A percentile compares a stretch with the other conserved stretches of the same genome.
Conservation (phyloP, 2,329 filamentous ascomycete species). For the Penicillium sp. region DNA sequence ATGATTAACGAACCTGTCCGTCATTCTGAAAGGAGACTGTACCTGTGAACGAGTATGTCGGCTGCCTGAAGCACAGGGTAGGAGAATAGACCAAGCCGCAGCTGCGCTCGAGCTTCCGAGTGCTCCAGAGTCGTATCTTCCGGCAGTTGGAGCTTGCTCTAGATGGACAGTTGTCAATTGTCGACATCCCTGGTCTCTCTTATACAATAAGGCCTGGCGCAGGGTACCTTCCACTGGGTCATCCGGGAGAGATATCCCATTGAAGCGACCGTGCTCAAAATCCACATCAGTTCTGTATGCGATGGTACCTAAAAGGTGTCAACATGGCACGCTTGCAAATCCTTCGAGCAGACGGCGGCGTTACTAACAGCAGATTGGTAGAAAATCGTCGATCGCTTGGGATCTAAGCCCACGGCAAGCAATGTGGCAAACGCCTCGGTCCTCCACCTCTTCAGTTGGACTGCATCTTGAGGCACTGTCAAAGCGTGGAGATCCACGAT, state of each 20-base stretch:
- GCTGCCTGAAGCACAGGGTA: slow-evolving; percentile 96
- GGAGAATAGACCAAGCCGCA: slow-evolving; percentile 89
- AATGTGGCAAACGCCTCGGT: slow-evolving; percentile 75
- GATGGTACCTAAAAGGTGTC: slow-evolving; percentile 60
- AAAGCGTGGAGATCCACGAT: slow-evolving; percentile 94
- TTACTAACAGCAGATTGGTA: slow-evolving; percentile 68
- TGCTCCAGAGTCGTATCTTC: slow-evolving; percentile 60
- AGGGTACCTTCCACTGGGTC: slow-evolving; percentile 99
- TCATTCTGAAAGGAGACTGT: slow-evolving; percentile 13
- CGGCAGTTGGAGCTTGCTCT: slow-evolving; percentile 71
- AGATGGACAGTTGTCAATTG: background rate
- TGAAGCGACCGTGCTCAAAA: slow-evolving; percentile 84
- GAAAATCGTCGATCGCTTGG: slow-evolving; percentile 74
- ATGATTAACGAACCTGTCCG: slow-evolving; percentile 15
- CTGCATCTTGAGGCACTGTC: slow-evolving; percentile 68
- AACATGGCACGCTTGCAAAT: background rate
- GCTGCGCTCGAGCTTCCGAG: slow-evolving; percentile 54
- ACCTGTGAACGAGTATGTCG: slow-evolving; percentile 84
- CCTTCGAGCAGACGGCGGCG: background rate
- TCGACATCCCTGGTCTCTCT: too few species aligned
- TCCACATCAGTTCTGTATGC: slow-evolving; percentile 95
- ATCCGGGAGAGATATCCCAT: slow-evolving; percentile 95
- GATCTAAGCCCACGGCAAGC: slow-evolving; percentile 79
- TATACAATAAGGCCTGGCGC: background rate
- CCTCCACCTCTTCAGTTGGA: slow-evolving; percentile 61